Conservation (phyloP, 202 grass and related monocot genomes). For the Setaria viridis region DNA sequence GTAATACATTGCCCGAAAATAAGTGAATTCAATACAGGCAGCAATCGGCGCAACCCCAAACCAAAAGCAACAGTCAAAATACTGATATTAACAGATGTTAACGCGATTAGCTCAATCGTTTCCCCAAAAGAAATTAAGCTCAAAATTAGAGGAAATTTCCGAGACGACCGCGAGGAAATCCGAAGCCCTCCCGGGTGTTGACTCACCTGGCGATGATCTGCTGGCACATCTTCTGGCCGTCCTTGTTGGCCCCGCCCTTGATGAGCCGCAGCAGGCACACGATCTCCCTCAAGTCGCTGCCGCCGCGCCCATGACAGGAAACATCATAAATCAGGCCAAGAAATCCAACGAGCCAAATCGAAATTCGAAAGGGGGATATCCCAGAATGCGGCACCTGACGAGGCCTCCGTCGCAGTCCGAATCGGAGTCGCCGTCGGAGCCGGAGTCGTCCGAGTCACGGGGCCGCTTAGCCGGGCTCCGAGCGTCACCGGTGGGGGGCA, state of each 20-base stretch:
- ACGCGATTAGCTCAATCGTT: not conserved
- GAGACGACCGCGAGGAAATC: not conserved
- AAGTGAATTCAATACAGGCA: not conserved
- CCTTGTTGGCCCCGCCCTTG: conserved; percentile 69
- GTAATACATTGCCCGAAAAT: not conserved
- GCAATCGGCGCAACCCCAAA: not conserved
- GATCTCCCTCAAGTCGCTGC: conserved; percentile 82
- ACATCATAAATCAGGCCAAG: not conserved
- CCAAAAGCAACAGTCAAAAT: not conserved
- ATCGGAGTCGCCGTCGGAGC: not conserved
- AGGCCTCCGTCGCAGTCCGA: conserved; percentile 6
- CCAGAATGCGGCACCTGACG: conserved; percentile 37
- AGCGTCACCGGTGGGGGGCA: not conserved
- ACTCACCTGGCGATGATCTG: conserved; percentile 62
- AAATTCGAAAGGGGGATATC: not conserved
- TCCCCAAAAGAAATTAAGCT: not conserved
- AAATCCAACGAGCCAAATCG: not conserved
- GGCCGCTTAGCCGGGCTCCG: not conserved
- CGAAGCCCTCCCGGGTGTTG: not conserved
- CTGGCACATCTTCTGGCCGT: conserved; percentile 72
- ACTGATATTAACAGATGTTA: not conserved
- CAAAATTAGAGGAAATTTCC: not conserved
- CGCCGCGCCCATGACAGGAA: not conserved
- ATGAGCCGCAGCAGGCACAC: conserved; percentile 71
- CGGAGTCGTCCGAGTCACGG: not conserved